A percentile compares a stretch with the other conserved stretches of the same genome.
Conservation (phyloP, 495 filamentous ascomycete genomes). For the Xylaria telfairii region DNA sequence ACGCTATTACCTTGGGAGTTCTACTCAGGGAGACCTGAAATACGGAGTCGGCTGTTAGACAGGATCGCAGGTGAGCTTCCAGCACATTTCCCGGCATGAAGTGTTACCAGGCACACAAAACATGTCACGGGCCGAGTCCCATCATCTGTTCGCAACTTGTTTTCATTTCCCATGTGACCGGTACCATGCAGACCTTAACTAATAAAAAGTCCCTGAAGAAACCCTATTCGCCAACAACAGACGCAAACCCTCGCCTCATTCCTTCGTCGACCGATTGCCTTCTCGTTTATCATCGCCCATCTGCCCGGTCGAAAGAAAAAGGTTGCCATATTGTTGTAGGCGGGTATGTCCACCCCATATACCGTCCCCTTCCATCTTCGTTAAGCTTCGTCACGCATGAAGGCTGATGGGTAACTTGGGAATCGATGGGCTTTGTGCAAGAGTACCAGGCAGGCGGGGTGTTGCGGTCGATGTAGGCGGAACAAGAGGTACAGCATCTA, state of each 20-base stretch:
- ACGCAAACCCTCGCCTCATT: constrained; percentile 28
- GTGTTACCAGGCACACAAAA: neutral
- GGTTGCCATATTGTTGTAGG: neutral
- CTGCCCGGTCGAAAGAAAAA: constrained; percentile 26
- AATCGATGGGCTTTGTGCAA: constrained; percentile 25
- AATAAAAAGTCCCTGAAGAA: constrained; percentile 35
- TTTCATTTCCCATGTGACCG: constrained; percentile 43
- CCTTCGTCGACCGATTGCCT: constrained; percentile 24
- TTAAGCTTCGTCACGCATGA: constrained; percentile 17
- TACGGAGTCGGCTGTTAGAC: neutral
- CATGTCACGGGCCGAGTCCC: neutral
- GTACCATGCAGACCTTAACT: constrained; percentile 41
- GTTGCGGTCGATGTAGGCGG: constrained; percentile 39
- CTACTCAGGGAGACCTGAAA: no score
- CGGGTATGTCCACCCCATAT: neutral
- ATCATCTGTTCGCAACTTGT: constrained; percentile 34
- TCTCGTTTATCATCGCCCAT: constrained; percentile 14
- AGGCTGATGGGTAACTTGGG: constrained; percentile 24
- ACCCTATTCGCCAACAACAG: constrained; percentile 34
- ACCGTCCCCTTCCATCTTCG: neutral
- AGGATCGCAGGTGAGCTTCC: neutral
- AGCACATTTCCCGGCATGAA: neutral
- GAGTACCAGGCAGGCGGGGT: constrained; percentile 1
- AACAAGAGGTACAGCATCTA: constrained; percentile 60
- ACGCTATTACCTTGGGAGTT: no score